phyloP scores from a whole-genome alignment of 306 rosid genomes.

The Luffa aegyptiaca region DNA sequence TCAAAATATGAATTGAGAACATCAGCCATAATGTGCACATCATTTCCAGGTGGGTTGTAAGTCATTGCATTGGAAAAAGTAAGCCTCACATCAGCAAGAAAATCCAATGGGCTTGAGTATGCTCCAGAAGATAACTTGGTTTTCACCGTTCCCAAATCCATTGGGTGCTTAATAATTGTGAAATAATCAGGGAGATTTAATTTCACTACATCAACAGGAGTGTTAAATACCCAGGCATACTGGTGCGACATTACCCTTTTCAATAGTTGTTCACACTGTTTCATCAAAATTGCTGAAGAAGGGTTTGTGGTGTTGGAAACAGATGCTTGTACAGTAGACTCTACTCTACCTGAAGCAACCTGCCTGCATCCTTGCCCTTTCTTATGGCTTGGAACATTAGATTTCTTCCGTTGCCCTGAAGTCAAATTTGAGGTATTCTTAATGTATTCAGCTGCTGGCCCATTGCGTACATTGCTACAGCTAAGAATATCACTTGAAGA shows the following conservation, averaged over 20 bases:
- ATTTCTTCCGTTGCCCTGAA: slow-evolving; percentile 22
- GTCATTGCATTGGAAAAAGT: slow-evolving; percentile 77
- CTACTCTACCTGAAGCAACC: slow-evolving; percentile 43
- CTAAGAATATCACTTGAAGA: slow-evolving; percentile 73
- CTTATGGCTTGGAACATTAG: slow-evolving; percentile 16
- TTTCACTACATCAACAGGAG: slow-evolving; percentile 69
- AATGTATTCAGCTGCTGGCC: slow-evolving; percentile 22
- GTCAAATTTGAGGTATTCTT: slow-evolving; percentile 25
- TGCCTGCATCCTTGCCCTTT: slow-evolving; percentile 43
- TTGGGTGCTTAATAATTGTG: slow-evolving; percentile 58
- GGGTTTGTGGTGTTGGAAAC: slow-evolving; percentile 27
- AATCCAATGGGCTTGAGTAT: slow-evolving; percentile 40
- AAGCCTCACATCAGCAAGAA: slow-evolving; percentile 56
- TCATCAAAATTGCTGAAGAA: slow-evolving; percentile 41
- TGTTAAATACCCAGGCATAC: slow-evolving; percentile 54
- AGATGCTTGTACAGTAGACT: slow-evolving; percentile 20
- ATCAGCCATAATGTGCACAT: slow-evolving; percentile 64
- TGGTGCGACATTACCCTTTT: slow-evolving; percentile 52
- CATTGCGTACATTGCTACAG: slow-evolving; percentile 44
- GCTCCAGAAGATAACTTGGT: slow-evolving; percentile 40
- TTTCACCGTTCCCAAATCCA: slow-evolving; percentile 77
- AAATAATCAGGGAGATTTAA: slow-evolving; percentile 74
- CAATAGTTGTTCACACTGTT: slow-evolving; percentile 60
- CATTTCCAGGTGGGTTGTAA: slow-evolving; percentile 69
- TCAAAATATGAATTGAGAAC: slow-evolving; percentile 55